phyloP scores from a whole-genome alignment of 352 stramenopile species.

The Globisporangium viniferum region DNA sequence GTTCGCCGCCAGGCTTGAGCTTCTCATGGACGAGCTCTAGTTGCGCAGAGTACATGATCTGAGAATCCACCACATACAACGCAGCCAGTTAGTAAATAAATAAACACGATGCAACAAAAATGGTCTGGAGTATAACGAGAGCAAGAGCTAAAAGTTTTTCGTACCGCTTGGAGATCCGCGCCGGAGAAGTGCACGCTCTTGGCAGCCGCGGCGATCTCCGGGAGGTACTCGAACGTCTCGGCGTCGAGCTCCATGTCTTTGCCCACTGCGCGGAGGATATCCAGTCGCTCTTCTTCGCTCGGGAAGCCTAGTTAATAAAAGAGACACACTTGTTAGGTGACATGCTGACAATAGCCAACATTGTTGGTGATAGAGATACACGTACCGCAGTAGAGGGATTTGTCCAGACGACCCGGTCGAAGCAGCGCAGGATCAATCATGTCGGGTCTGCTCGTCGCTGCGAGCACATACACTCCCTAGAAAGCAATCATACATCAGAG shows the following conservation, averaged over 20 bases:
- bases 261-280: conserved; percentile 75
- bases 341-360: not conserved
- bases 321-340: not conserved
- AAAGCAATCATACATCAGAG: conserved; percentile 11
- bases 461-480: conserved; percentile 92
- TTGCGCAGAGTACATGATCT: conserved; percentile 93
- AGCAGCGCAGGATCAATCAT: conserved; percentile 96
- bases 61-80: not conserved
- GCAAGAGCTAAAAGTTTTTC: conserved; percentile 3
- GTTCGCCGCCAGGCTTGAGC: conserved; percentile 63
- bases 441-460: conserved; percentile 94
- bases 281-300: conserved; percentile 65
- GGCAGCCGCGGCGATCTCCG: conserved; percentile 58
- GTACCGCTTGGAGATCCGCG: conserved; percentile 91
- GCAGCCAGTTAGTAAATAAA: not conserved
- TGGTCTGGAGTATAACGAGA: not conserved
- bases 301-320: conserved; percentile 64
- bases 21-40: conserved; percentile 91
- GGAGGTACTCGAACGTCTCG: conserved; percentile 68
- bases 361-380: not conserved
- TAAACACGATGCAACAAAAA: not conserved
- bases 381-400: conserved; percentile 89
- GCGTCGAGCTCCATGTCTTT: conserved; percentile 76
- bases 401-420: conserved; percentile 92
- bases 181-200: conserved; percentile 87